Evolutionary conservation across 257 asterid species (phyloP).

Genomic region (Przewalskia tangutica): DNA sequence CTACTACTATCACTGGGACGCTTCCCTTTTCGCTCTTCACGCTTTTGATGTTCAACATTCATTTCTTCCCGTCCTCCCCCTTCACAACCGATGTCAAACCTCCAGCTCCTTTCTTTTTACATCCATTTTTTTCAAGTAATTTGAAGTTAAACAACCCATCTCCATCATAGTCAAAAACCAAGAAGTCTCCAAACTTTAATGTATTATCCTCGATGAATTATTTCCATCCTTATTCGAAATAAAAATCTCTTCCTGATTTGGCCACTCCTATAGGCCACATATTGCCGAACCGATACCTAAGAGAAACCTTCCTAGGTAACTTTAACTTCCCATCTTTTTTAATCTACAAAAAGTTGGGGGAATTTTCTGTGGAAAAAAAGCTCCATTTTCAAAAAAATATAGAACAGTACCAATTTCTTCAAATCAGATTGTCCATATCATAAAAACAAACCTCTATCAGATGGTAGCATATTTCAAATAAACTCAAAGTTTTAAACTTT

Average conservation of each 20-base stretch:
- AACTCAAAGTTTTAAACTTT: background rate
- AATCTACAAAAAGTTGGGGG: background rate
- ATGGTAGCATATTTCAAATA: background rate
- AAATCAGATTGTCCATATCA: background rate
- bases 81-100: background rate
- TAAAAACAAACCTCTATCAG: background rate
- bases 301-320: background rate
- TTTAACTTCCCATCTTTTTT: background rate
- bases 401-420: background rate
- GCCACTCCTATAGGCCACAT: background rate
- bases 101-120: background rate
- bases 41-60: background rate
- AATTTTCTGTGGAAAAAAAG: background rate
- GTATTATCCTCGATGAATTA: slow-evolving; percentile 1
- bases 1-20: background rate
- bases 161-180: background rate
- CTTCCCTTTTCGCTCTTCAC: background rate
- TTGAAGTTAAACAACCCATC: background rate
- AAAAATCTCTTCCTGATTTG: background rate
- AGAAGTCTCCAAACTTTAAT: background rate
- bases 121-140: background rate
- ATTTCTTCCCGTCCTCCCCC: background rate
- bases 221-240: slow-evolving; percentile 1
- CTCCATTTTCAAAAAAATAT: no score
- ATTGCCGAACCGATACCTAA: background rate